Base-by-base conservation (phyloP, 768 basidiomycete genomes). In the Hygrocybe punicea region DNA sequence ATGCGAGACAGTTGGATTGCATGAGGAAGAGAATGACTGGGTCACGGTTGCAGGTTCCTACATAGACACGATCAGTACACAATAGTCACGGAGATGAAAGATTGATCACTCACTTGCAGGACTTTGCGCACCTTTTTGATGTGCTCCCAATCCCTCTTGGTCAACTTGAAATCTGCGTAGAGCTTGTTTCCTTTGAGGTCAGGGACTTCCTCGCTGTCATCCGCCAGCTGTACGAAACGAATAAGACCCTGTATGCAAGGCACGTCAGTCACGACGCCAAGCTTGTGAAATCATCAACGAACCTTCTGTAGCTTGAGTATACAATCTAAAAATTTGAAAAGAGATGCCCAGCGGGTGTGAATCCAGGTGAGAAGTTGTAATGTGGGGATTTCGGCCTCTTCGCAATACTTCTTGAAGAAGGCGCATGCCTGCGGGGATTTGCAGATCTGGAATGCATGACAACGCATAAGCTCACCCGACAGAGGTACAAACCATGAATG, bases 151-250 rank as follows among this genome's bases (percentile, higher is more conserved):
- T 63, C 55, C 1, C 37, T 46, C 2, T 24, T n/a, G 17, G 21
- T 9, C 0, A 64, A 50, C 17, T 55, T 47, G 57, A 60, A 65
- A 34, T 64, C 47, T 1, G 47, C 21, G 42, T 65, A 64, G 2
- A 17, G 34, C 47, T 39, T 39, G 36, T 55, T 37, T 7, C 33
- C 29, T 16, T 58, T 34, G 10, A 47, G 19, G 2, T 59, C 53
- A 1, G 57, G 62, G 23, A 64, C 63, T 50, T 63, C 47, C 2
- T 50, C 48, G 52, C 62, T 63, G 13, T 60, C 56, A 49, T 64
- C 57, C 3, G 62, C 59, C 34, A 63, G 62, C 17, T 45, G 48
- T 11, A 49, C 47, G 48, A 59, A 64, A 24, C 54, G 57, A 6
- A 59, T 55, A 21, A 62, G 39, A 48, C 24, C 58, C 58, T 51